A percentile compares a stretch with the other conserved stretches of the same genome.
These are phyloP conservation scores for Crithidia thermophila DNA, from an alignment of 208 protist genomes.

Conservation along the genomic window DNA sequence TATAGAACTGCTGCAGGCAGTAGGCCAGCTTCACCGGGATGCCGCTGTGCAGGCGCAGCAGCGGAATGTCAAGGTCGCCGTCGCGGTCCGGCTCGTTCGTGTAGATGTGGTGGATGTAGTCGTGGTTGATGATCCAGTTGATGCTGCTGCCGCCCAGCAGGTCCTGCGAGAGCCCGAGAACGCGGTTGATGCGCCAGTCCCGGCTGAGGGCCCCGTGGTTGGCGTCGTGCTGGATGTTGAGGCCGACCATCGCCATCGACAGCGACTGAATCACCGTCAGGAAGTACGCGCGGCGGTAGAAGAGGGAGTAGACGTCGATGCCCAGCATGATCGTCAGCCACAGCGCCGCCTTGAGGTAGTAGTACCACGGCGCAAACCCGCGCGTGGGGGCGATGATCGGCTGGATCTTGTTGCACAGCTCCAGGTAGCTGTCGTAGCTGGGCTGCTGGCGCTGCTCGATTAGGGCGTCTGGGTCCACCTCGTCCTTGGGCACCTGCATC, in stretches of 20 bases:
- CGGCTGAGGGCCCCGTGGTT: constrained; percentile 75
- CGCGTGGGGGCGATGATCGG: constrained; percentile 58
- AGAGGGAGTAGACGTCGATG: constrained; percentile 68
- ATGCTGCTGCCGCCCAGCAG: constrained; percentile 76
- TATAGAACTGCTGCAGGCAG: constrained; percentile 79
- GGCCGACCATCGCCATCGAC: constrained; percentile 78
- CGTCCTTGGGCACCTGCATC: constrained; percentile 47
- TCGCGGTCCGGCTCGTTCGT: constrained; percentile 74
- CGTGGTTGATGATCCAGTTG: constrained; percentile 78
- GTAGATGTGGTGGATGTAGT: constrained; percentile 82
- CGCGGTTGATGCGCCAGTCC: constrained; percentile 63
- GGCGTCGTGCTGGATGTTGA: constrained; percentile 87
- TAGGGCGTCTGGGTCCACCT: constrained; percentile 43
- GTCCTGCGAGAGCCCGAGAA: constrained; percentile 70
- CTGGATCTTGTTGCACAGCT: constrained; percentile 59
- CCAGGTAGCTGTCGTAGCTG: constrained; percentile 66
- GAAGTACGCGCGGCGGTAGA: constrained; percentile 51
- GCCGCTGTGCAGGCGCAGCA: constrained; percentile 67
- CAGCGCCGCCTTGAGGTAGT: constrained; percentile 66
- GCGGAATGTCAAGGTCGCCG: constrained; percentile 72
- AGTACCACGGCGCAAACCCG: constrained; percentile 81
- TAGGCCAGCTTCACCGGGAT: constrained; percentile 62
- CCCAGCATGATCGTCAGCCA: constrained; percentile 59
- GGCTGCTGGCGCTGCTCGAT: constrained; percentile 51
- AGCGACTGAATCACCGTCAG: constrained; percentile 74